Percentiles rank a stretch among this genome's conserved stretches.
Evolutionary conservation across 495 filamentous ascomycete species (phyloP).

Genomic region (Tuber melanosporum): DNA sequence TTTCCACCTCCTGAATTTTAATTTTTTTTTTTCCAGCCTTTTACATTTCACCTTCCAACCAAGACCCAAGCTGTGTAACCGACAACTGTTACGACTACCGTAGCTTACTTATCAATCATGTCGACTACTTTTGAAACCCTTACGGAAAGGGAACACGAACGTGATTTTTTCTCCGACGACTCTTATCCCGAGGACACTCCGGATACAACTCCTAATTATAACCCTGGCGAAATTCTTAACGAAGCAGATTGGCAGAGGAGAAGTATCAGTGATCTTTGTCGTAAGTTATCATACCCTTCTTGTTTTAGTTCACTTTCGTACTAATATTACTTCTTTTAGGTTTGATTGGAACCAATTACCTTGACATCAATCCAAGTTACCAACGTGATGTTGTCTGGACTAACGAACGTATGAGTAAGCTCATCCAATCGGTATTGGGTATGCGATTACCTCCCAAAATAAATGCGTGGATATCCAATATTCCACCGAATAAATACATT

Average conservation of each 20-base stretch:
- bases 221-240: not conserved
- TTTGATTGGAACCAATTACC: conserved; percentile 41
- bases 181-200: not conserved
- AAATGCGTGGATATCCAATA: not conserved
- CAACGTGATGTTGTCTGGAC: conserved; percentile 50
- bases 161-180: not conserved
- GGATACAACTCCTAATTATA: not conserved
- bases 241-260: conserved; percentile 5
- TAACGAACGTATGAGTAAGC: conserved; percentile 39
- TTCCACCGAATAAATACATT: not conserved
- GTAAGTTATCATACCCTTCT: not conserved
- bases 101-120: not conserved
- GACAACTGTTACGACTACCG: not conserved
- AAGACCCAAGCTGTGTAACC: not conserved
- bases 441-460: conserved; percentile 10
- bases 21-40: not conserved
- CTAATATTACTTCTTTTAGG: conserved; percentile 24
- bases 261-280: conserved; percentile 1
- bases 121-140: not conserved
- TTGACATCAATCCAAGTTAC: conserved; percentile 48
- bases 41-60: not conserved
- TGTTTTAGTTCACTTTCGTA: not conserved
- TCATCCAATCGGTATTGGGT: conserved; percentile 48
- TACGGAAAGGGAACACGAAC: not conserved
- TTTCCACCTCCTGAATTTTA: not conserved